phyloP scores from a whole-genome alignment of 208 protist genomes.

The Leishmania lainsoni region DNA sequence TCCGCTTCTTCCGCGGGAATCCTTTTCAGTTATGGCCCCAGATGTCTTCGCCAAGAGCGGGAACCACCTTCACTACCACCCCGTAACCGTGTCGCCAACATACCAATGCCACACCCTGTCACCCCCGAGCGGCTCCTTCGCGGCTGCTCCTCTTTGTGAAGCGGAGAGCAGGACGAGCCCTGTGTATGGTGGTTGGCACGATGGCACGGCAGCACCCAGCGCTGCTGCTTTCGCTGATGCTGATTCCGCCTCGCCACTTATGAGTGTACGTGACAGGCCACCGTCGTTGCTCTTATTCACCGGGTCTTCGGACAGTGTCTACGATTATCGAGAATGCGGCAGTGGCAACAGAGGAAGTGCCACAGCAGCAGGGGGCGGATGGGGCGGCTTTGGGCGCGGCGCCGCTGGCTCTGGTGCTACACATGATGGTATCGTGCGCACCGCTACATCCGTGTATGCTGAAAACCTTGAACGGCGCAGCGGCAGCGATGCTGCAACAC shows the following conservation, averaged over 20 bases:
- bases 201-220: background rate
- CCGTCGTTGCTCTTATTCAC: slow-evolving; percentile 24
- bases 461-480: background rate
- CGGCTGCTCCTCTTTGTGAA: slow-evolving; percentile 10
- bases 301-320: slow-evolving; percentile 7
- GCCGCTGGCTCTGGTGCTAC: background rate
- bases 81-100: background rate
- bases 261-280: background rate
- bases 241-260: background rate
- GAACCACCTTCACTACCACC: background rate
- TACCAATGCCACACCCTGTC: background rate
- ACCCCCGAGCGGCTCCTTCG: background rate
- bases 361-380: background rate
- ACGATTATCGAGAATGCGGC: background rate
- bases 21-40: background rate
- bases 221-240: background rate
- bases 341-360: background rate
- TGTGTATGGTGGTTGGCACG: background rate
- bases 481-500: background rate
- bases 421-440: slow-evolving; percentile 2
- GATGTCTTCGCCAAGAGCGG: background rate
- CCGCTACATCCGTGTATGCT: background rate
- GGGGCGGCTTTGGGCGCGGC: background rate
- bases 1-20: background rate
- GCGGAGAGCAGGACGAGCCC: background rate